phyloP scores from a whole-genome alignment of 305 asterid genomes.

The Galium porrigens region DNA sequence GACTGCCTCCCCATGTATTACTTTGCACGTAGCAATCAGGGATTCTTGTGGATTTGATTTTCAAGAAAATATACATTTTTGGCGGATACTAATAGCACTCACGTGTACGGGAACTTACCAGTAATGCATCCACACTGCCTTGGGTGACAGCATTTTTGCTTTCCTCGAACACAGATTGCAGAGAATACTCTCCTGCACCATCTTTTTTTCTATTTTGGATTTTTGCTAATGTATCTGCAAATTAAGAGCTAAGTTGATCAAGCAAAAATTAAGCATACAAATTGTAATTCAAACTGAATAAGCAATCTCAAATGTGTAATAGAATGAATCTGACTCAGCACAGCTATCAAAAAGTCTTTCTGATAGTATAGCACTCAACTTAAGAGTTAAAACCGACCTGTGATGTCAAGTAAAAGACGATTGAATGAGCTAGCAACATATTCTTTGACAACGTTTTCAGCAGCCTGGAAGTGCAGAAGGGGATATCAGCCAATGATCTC shows the following conservation, averaged over 20 bases:
- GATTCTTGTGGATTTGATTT: not conserved
- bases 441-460: conserved; percentile 50
- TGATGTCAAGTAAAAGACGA: conserved; percentile 46
- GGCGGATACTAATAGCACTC: not conserved
- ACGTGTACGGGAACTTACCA: conserved; percentile 29
- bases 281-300: not conserved
- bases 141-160: conserved; percentile 67
- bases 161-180: conserved; percentile 60
- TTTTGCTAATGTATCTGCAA: conserved; percentile 47
- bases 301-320: not conserved
- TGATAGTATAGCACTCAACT: not conserved
- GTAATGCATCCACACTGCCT: conserved; percentile 64
- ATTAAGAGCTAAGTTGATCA: conserved; percentile 20
- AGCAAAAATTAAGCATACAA: not conserved
- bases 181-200: conserved; percentile 34
- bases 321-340: not conserved
- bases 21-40: not conserved
- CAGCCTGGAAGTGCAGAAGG: conserved; percentile 38
- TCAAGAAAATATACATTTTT: conserved; percentile 2
- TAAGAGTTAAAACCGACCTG: conserved; percentile 42
- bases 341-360: not conserved
- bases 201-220: conserved; percentile 39
- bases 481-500: conserved; percentile 18
- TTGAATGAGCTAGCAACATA: conserved; percentile 44
- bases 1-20: not conserved